phyloP scores from a whole-genome alignment of 305 asterid species.

The Withania somnifera region DNA sequence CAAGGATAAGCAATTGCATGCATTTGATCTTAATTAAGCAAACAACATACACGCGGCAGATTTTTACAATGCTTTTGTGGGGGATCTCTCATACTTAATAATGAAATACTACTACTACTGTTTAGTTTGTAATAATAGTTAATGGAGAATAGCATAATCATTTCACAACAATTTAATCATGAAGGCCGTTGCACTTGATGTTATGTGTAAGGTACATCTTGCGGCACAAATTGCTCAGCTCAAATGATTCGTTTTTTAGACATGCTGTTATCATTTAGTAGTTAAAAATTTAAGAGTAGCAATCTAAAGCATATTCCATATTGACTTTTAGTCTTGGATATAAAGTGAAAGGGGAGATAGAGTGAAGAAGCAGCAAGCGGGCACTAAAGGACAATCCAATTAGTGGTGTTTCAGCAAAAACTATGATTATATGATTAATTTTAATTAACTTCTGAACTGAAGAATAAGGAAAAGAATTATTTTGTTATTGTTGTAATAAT shows the following conservation, averaged over 20 bases:
- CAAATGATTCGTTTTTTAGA: conserved; percentile 1
- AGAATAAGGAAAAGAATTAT: too few species aligned
- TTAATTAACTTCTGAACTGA: too few species aligned
- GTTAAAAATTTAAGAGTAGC: too few species aligned
- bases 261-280: not conserved
- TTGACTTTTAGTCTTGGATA: not conserved
- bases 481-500: not conserved
- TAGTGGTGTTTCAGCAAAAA: not conserved
- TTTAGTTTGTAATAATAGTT: too few species aligned
- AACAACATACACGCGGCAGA: too few species aligned
- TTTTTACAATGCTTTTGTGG: too few species aligned
- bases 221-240: not conserved
- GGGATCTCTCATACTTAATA: too few species aligned
- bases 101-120: not conserved
- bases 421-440: too few species aligned
- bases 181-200: not conserved
- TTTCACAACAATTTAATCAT: not conserved
- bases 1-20: too few species aligned
- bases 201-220: not conserved
- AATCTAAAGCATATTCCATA: too few species aligned
- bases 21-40: too few species aligned
- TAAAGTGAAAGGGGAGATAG: not conserved
- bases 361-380: not conserved
- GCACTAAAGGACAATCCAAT: not conserved
- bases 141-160: not conserved